These are phyloP conservation scores for Syncephalastrum contaminatum DNA, from an alignment of 371 early-diverging fungal genomes.

Conservation along the genomic window DNA sequence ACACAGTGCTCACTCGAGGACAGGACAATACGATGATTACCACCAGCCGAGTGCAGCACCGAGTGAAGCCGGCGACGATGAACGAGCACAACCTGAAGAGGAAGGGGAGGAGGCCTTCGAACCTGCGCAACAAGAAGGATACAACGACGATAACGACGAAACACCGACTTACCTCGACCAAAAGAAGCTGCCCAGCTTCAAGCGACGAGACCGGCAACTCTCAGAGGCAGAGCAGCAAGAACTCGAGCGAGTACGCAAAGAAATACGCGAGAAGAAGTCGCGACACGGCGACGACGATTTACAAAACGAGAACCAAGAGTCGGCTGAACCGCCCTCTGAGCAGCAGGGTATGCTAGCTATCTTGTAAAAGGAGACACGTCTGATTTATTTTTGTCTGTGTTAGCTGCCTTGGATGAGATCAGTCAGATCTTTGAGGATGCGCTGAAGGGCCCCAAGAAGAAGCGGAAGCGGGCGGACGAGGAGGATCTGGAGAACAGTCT, in stretches of 20 bases:
- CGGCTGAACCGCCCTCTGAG: constrained; percentile 36
- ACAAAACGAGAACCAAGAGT: constrained; percentile 26
- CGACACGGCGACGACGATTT: constrained; percentile 3
- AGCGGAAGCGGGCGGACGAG: constrained; percentile 68
- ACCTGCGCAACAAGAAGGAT: too few relatives aligned
- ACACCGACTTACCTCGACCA: too few relatives aligned
- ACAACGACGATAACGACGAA: too few relatives aligned
- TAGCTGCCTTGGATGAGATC: constrained; percentile 56
- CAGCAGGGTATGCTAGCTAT: neutral
- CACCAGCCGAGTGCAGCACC: too few relatives aligned
- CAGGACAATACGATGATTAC: too few relatives aligned
- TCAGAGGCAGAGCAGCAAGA: constrained; percentile 37
- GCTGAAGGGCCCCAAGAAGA: constrained; percentile 58
- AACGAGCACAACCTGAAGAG: too few relatives aligned
- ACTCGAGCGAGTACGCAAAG: constrained; percentile 33
- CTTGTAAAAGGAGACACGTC: neutral
- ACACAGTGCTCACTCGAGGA: too few relatives aligned
- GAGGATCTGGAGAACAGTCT: constrained; percentile 54
- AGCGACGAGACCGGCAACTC: constrained; percentile 28
- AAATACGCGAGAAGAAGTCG: constrained; percentile 25
- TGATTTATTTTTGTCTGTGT: neutral
- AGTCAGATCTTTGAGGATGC: constrained; percentile 63
- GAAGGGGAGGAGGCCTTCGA: too few relatives aligned
- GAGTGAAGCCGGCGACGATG: too few relatives aligned
- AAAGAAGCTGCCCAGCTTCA: constrained; percentile 41